phyloP scores from a whole-genome alignment of 306 rosid species.

The Myrica gale region DNA sequence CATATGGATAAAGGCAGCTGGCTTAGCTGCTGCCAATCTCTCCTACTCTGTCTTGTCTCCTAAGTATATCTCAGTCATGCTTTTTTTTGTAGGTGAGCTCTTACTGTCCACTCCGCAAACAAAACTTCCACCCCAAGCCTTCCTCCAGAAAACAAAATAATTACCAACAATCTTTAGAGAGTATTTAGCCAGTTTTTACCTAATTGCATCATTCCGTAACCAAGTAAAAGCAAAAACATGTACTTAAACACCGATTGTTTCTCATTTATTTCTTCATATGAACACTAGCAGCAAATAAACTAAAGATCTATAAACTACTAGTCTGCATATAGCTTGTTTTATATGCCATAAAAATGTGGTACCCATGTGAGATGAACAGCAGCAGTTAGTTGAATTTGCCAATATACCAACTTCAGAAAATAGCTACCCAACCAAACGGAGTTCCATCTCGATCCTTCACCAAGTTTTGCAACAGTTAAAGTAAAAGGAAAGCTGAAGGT shows the following conservation, averaged over 20 bases:
- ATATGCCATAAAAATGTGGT: conserved; percentile 16
- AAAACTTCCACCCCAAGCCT: conserved; percentile 62
- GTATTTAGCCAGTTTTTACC: conserved; percentile 26
- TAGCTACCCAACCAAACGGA: conserved; percentile 53
- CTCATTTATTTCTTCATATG: conserved; percentile 9
- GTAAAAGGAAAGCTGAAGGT: conserved; percentile 17
- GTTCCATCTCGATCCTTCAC: conserved; percentile 37
- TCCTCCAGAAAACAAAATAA: conserved; percentile 39
- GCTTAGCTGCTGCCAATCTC: conserved; percentile 49
- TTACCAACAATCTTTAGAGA: conserved; percentile 25
- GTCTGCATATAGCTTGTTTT: not conserved
- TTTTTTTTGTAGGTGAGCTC: conserved; percentile 51
- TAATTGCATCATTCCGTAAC: conserved; percentile 4
- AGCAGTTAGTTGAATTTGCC: conserved; percentile 62
- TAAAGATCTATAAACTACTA: too few species aligned
- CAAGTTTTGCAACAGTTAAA: conserved; percentile 27
- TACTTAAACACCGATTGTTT: not conserved
- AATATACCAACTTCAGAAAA: conserved; percentile 65
- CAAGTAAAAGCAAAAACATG: not conserved
- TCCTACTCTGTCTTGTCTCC: conserved; percentile 62
- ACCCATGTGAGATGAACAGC: conserved; percentile 32
- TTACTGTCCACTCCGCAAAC: conserved; percentile 59
- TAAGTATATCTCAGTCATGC: conserved; percentile 44
- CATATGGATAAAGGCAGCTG: conserved; percentile 37
- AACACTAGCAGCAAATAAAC: not conserved